These are phyloP conservation scores for Apiotrichum sp. DNA, from an alignment of 1,284 basidiomycete species.

Conservation along the genomic window DNA sequence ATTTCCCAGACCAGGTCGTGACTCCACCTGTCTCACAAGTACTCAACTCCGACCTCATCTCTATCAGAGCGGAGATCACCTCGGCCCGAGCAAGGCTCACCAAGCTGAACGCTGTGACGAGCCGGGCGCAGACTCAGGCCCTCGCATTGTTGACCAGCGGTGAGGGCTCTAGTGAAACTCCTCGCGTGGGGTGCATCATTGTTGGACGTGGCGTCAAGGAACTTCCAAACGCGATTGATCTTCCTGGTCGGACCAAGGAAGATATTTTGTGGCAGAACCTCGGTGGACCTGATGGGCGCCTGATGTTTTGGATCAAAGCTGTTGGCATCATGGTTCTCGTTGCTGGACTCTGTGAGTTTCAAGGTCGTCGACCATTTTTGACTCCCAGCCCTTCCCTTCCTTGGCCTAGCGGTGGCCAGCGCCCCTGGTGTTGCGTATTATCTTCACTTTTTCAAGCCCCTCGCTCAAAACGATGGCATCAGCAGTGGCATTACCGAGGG, in stretches of 20 bases:
- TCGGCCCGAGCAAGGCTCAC: conserved; percentile 2
- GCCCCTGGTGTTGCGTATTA: conserved; percentile 64
- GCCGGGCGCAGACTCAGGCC: conserved; percentile 56
- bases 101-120: conserved; percentile 61
- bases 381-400: conserved; percentile 58
- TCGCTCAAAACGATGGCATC: conserved; percentile 53
- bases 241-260: conserved; percentile 69
- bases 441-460: conserved; percentile 57
- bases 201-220: conserved; percentile 62
- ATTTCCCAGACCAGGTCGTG: no score
- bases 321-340: conserved; percentile 53
- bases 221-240: conserved; percentile 60
- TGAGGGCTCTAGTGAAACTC: conserved; percentile 49
- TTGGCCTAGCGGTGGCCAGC: conserved; percentile 59
- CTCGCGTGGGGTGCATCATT: conserved; percentile 70
- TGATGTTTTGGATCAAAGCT: conserved; percentile 57
- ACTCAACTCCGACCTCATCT: no score
- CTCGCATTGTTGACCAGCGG: conserved; percentile 45
- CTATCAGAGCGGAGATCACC: conserved; percentile 1
- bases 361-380: conserved; percentile 12
- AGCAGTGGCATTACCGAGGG: conserved; percentile 60
- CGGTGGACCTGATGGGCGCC: conserved; percentile 55
- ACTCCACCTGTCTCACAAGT: no score
- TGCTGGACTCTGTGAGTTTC: conserved; percentile 57
- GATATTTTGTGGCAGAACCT: conserved; percentile 72